A percentile compares a stretch with the other conserved stretches of the same genome.
phyloP scores from a whole-genome alignment of 2,329 filamentous ascomycete genomes.

The Trichocomaceae sp. region DNA sequence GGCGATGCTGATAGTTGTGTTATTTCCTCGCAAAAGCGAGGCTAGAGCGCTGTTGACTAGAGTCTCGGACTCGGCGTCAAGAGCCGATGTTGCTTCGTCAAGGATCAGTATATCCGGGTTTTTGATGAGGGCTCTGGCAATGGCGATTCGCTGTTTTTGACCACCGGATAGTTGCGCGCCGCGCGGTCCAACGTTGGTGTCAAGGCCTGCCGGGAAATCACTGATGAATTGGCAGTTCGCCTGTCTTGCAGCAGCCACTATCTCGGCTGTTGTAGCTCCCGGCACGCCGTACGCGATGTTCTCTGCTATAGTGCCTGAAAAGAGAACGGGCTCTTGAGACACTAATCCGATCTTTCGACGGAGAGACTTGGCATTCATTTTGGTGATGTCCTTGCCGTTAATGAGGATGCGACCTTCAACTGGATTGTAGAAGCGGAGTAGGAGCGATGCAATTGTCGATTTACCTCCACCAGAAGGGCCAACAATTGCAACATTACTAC shows the following conservation, averaged over 20 bases:
- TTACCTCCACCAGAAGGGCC: conserved; percentile 95
- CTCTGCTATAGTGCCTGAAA: conserved; percentile 66
- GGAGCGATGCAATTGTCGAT: conserved; percentile 85
- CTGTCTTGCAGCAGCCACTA: conserved; percentile 77
- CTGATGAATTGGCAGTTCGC: conserved; percentile 96
- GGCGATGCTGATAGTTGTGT: conserved; percentile 96
- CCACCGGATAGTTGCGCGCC: conserved; percentile 92
- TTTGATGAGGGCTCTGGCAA: conserved; percentile 88
- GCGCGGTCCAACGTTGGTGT: conserved; percentile 86
- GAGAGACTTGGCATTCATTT: conserved; percentile 89
- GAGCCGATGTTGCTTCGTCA: conserved; percentile 90
- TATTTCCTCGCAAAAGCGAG: conserved; percentile 72
- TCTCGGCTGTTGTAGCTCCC: conserved; percentile 67
- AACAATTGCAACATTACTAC: conserved; percentile 92
- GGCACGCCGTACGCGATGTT: conserved; percentile 93
- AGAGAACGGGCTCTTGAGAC: conserved; percentile 89
- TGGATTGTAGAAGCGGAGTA: conserved; percentile 86
- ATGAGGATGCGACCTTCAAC: conserved; percentile 72
- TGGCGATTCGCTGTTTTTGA: conserved; percentile 96
- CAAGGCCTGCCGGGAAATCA: conserved; percentile 91
- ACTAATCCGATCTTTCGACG: conserved; percentile 91
- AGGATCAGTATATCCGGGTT: conserved; percentile 94
- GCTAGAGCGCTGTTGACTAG: conserved; percentile 87
- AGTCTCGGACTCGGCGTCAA: conserved; percentile 95
- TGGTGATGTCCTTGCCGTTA: conserved; percentile 72